These are phyloP conservation scores for Asterophora parasitica DNA, from an alignment of 768 basidiomycete species.

Conservation along the genomic window DNA sequence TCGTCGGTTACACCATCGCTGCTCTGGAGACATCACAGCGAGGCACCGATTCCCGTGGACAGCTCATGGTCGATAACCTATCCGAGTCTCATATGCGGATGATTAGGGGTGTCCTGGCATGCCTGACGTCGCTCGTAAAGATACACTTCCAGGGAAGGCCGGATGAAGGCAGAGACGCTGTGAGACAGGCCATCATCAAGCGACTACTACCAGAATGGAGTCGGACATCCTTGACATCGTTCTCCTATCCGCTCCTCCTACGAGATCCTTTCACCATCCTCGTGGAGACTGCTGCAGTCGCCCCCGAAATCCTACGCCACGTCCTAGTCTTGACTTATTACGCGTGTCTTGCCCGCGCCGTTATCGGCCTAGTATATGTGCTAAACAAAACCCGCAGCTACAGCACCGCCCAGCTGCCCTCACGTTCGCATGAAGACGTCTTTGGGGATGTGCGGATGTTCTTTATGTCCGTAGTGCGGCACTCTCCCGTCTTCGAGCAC, in stretches of 20 bases:
- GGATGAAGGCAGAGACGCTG: conserved; percentile 72
- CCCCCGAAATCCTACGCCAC: conserved; percentile 85
- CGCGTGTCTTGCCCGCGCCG: conserved; percentile 80
- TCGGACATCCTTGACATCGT: conserved; percentile 74
- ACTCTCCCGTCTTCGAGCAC: conserved; percentile 84
- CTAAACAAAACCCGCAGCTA: conserved; percentile 67
- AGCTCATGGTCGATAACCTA: conserved; percentile 65
- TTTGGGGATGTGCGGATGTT: conserved; percentile 88
- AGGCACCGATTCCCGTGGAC: conserved; percentile 47
- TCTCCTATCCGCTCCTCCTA: conserved; percentile 80
- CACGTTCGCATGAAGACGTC: conserved; percentile 58
- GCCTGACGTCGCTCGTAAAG: conserved; percentile 59
- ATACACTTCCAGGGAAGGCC: conserved; percentile 65
- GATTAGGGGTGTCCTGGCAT: conserved; percentile 71
- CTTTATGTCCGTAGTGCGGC: conserved; percentile 86
- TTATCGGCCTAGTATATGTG: conserved; percentile 80
- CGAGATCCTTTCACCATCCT: conserved; percentile 89
- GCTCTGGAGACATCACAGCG: conserved; percentile 78
- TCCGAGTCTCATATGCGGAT: conserved; percentile 75
- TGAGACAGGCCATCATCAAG: conserved; percentile 85
- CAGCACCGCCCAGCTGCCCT: conserved; percentile 37
- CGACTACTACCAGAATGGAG: conserved; percentile 91
- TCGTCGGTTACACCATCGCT: conserved; percentile 84
- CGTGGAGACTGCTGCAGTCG: conserved; percentile 85
- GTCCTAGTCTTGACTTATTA: conserved; percentile 89